Base-by-base conservation (phyloP, 139 green algal species). In the Coelastrella sp. region DNA sequence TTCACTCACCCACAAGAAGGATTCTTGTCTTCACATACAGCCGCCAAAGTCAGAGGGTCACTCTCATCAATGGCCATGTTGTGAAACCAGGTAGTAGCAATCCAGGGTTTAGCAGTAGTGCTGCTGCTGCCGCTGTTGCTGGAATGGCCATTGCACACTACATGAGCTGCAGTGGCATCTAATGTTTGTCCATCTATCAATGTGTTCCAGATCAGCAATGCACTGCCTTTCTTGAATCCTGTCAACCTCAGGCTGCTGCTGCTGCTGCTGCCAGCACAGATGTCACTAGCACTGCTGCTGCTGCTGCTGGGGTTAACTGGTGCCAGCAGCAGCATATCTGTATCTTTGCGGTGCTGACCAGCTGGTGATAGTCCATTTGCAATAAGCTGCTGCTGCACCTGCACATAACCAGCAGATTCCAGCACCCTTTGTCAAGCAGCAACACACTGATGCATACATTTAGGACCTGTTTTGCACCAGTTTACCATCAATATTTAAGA, bases 221-320 rank as follows among this genome's bases (percentile, higher is more conserved):
- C 74, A 40, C 74, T 81, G 74, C 74, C 74, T n/a, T 68, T 67
- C 19, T 8, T 38, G 74, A 81, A 81, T 6, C 74, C 74, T 51
- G 69, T 63, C 69, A 79, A 21, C 41, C 21, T 35, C 69, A 79
- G 40, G 30, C 23, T 64, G 53, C 53, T 64, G 62, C 62, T 69
- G 62, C 62, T 69, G 62, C 62, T 69, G 62, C 23, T 69, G 23
- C 13, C 66, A 34, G 30, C 8, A 30, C 66, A 45, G 35, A 50
- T 15, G 7, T 40, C 66, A 32, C 5, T 38, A 23, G 27, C 19
- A 30, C 30, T 40, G 62, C 67, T 76, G 37, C 67, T 76, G 67
- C 37, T 53, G 35, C 67, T 76, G 64, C 5, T 17, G 17, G 53
- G 41, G 25, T 41, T 64, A 48, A 19, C 45, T 41, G 48, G 45